phyloP scores from a whole-genome alignment of 768 basidiomycete species.

The Boletales sp. region DNA sequence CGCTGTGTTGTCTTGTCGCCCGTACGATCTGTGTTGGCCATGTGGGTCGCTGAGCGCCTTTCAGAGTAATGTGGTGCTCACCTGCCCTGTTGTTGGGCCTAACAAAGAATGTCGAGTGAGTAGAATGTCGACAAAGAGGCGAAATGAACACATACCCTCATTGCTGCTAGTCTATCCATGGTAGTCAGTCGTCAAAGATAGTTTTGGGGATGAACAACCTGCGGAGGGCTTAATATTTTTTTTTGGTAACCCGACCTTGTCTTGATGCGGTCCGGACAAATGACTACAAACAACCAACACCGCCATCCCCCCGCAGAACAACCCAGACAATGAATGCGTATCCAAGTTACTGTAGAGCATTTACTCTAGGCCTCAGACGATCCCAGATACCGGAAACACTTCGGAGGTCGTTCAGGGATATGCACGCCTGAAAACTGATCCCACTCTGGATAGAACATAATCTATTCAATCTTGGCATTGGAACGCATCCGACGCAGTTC shows the following conservation, averaged over 20 bases:
- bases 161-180: conserved; percentile 86
- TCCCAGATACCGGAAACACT: neutral
- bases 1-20: conserved; percentile 52
- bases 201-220: neutral
- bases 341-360: too few relatives aligned
- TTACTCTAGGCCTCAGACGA: too few relatives aligned
- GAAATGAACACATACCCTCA: conserved; percentile 53
- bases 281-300: conserved; percentile 14
- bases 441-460: too few relatives aligned
- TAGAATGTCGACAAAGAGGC: neutral
- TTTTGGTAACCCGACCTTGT: neutral
- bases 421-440: too few relatives aligned
- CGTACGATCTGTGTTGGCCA: conserved; percentile 45
- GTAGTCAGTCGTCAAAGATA: conserved; percentile 45
- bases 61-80: conserved; percentile 26
- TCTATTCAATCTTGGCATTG: too few relatives aligned
- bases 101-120: conserved; percentile 3
- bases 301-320: neutral
- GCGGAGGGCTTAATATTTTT: neutral
- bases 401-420: too few relatives aligned
- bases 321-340: too few relatives aligned
- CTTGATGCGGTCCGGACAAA: conserved; percentile 9
- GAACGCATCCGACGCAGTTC: too few relatives aligned
- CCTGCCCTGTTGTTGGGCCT: conserved; percentile 71
- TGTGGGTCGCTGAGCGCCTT: conserved; percentile 7